These are phyloP conservation scores for Cordyceps fumosorosea DNA, from an alignment of 2,329 filamentous ascomycete species.

Conservation along the genomic window DNA sequence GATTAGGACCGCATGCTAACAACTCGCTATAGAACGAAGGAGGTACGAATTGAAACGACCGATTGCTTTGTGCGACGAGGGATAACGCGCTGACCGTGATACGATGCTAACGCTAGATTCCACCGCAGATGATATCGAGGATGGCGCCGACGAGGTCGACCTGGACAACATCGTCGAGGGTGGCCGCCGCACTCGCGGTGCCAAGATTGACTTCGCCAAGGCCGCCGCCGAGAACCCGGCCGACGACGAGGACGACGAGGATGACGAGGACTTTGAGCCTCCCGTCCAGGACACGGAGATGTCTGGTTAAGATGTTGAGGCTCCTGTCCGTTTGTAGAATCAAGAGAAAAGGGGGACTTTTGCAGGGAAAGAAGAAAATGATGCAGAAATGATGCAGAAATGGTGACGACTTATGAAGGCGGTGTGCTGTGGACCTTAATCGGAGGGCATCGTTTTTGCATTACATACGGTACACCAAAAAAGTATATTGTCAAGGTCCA, in stretches of 20 bases:
- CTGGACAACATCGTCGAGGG: slow-evolving; percentile 75
- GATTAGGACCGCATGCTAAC: slow-evolving; percentile 18
- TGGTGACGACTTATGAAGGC: not conserved
- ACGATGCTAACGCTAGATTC: not conserved
- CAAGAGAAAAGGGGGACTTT: not conserved
- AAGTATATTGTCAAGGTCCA: not conserved
- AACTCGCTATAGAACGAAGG: slow-evolving; percentile 18
- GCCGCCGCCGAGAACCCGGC: slow-evolving; percentile 71
- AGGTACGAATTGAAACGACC: slow-evolving; percentile 20
- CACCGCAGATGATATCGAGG: slow-evolving; percentile 53
- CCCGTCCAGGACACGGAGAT: slow-evolving; percentile 63
- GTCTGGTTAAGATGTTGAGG: slow-evolving; percentile 32
- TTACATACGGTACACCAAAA: slow-evolving; percentile 2
- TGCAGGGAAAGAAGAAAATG: too few relatives aligned
- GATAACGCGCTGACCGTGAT: not conserved
- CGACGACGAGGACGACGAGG: slow-evolving; percentile 74
- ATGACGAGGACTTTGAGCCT: slow-evolving; percentile 62
- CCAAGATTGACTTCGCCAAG: slow-evolving; percentile 88
- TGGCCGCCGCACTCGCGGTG: slow-evolving; percentile 81
- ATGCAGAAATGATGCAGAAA: not conserved
- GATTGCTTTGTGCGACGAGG: slow-evolving; percentile 2
- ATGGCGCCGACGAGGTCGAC: slow-evolving; percentile 89
- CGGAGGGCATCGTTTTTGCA: not conserved
- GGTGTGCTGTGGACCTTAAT: not conserved
- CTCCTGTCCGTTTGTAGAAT: not conserved